Conservation (phyloP, 2,329 filamentous ascomycete species). For the Fusarium chuoi region DNA sequence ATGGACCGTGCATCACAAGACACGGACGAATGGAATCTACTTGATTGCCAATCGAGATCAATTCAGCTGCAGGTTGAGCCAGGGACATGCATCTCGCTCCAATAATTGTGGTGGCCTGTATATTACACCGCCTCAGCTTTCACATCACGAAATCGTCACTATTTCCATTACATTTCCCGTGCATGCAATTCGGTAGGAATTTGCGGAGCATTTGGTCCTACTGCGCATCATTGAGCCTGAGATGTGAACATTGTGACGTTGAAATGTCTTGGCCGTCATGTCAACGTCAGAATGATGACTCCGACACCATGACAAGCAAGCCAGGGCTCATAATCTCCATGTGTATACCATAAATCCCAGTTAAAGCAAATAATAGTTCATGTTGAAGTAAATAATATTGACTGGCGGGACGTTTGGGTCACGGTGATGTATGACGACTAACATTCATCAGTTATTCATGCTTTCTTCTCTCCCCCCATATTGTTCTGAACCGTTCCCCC, state of each 20-base stretch:
- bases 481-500: slow-evolving; percentile 62
- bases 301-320: neutral
- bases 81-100: neutral
- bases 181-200: fast-evolving
- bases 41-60: neutral
- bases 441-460: neutral
- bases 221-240: neutral
- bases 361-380: neutral
- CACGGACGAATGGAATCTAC: neutral
- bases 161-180: neutral
- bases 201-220: neutral
- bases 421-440: neutral
- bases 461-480: slow-evolving; percentile 53
- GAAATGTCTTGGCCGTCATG: neutral
- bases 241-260: neutral
- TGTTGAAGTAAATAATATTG: fast-evolving
- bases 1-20: neutral
- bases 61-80: no score
- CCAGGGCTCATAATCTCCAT: neutral
- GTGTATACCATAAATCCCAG: fast-evolving
- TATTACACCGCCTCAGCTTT: neutral
- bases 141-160: slow-evolving; percentile 20
- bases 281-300: slow-evolving; percentile 16
- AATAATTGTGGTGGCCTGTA: neutral
- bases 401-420: fast-evolving